A percentile compares a stretch with the other conserved stretches of the same genome.
Evolutionary conservation across 129 eudicot species (phyloP).

Genomic region (Dittrichia graveolens): DNA sequence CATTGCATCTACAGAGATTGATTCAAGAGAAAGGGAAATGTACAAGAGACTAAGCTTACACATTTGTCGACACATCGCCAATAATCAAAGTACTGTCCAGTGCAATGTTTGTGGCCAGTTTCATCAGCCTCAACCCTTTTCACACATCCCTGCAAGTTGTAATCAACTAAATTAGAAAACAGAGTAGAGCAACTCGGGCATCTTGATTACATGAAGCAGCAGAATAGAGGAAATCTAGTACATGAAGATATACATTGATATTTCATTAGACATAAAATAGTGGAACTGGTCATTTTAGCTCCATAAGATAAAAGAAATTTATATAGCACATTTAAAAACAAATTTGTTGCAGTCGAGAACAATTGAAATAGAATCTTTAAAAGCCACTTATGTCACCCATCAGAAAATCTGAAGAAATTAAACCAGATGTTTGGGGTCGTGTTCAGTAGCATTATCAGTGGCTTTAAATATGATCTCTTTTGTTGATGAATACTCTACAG

Average conservation of each 20-base stretch:
- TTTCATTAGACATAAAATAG: background rate
- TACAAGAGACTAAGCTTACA: constrained; percentile 44
- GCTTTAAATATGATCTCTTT: no score
- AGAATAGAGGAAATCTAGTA: background rate
- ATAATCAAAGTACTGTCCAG: constrained; percentile 91
- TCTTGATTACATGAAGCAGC: background rate
- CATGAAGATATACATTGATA: background rate
- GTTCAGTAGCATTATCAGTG: no score
- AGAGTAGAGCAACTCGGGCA: background rate
- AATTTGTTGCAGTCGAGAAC: background rate
- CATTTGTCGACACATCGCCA: constrained; percentile 88
- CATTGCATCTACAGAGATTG: background rate
- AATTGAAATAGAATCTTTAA: background rate
- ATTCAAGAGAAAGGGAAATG: background rate
- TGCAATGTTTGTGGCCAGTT: constrained; percentile 85
- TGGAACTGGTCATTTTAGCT: no score
- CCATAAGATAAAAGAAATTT: no score
- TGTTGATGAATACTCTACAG: no score
- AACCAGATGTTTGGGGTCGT: no score
- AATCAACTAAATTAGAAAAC: background rate
- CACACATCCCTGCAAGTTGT: constrained; percentile 57
- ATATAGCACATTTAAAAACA: no score
- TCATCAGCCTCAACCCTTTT: constrained; percentile 82
- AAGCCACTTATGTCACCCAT: no score
- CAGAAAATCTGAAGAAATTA: no score